phyloP scores from a whole-genome alignment of 2,329 filamentous ascomycete species.

The Ophiocordyceps robertsii region DNA sequence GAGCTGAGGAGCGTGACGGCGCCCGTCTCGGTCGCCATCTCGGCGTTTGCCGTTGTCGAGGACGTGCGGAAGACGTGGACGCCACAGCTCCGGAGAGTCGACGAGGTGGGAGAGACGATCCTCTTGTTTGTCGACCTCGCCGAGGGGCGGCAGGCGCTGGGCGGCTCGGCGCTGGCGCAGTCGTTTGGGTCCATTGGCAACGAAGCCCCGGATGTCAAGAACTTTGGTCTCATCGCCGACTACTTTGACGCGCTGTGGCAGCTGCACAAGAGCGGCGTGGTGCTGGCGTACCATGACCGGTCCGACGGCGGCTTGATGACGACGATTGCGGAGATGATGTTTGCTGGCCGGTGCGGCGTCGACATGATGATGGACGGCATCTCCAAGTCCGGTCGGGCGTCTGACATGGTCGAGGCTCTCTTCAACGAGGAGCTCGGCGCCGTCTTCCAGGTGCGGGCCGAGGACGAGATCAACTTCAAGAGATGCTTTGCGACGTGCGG shows the following conservation, averaged over 20 bases:
- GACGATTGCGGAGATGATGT: slow-evolving; percentile 93
- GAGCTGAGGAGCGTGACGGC: slow-evolving; percentile 77
- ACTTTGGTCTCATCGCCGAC: slow-evolving; percentile 68
- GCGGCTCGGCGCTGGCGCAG: slow-evolving; percentile 84
- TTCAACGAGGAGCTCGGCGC: slow-evolving; percentile 97
- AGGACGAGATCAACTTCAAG: slow-evolving; percentile 73
- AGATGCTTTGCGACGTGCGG: slow-evolving; percentile 85
- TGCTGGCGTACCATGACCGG: slow-evolving; percentile 88
- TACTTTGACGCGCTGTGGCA: slow-evolving; percentile 77
- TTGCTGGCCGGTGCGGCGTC: slow-evolving; percentile 80
- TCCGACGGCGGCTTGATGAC: slow-evolving; percentile 90
- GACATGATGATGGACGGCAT: slow-evolving; percentile 73
- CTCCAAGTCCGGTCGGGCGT: slow-evolving; percentile 44
- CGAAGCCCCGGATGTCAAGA: slow-evolving; percentile 73
- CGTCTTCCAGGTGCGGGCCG: slow-evolving; percentile 84
- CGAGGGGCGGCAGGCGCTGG: slow-evolving; percentile 65
- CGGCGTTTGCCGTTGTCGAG: slow-evolving; percentile 75
- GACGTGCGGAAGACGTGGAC: slow-evolving; percentile 87
- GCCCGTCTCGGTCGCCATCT: slow-evolving; percentile 81
- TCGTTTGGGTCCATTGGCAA: slow-evolving; percentile 77
- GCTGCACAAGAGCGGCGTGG: slow-evolving; percentile 44
- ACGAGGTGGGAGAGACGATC: slow-evolving; percentile 80
- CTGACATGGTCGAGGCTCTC: slow-evolving; percentile 59
- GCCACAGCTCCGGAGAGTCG: slow-evolving; percentile 66
- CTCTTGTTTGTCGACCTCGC: slow-evolving; percentile 88